Evolutionary conservation across 208 protist genomes (phyloP).

Genomic region (Trichomonas vaginalis): DNA sequence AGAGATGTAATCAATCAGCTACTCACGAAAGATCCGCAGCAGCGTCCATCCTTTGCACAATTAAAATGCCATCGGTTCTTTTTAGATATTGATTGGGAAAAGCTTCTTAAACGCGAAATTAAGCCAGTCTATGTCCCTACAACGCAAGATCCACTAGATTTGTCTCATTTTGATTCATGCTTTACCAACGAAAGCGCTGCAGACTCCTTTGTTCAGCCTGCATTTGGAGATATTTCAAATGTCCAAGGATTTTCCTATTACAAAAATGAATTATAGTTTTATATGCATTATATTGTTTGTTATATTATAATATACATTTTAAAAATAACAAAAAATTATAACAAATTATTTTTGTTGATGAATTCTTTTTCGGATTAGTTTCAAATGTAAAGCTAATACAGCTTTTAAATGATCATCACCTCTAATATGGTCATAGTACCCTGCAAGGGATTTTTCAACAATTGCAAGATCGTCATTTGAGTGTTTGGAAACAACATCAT

Average conservation of each 20-base stretch:
- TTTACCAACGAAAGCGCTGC: conserved; percentile 25
- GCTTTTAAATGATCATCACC: too few species aligned
- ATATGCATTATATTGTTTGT: too few species aligned
- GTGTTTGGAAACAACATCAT: too few species aligned
- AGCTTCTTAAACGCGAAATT: neutral
- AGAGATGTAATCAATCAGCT: neutral
- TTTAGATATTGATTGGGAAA: neutral
- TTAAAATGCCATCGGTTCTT: neutral
- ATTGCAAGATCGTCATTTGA: too few species aligned
- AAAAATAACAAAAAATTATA: too few species aligned
- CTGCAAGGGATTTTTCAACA: too few species aligned
- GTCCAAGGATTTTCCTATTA: neutral
- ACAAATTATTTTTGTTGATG: too few species aligned
- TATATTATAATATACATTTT: too few species aligned
- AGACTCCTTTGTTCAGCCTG: conserved; percentile 20
- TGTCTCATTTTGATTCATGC: conserved; percentile 22
- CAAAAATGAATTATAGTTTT: neutral
- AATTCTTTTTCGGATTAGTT: too few species aligned
- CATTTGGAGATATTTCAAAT: neutral
- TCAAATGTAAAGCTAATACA: too few species aligned
- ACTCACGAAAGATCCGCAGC: neutral
- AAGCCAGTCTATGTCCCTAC: neutral
- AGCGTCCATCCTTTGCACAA: neutral
- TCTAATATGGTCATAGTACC: too few species aligned
- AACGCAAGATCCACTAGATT: neutral